phyloP scores from a whole-genome alignment of 164 flowering plant species.

The Chimonanthus praecox region DNA sequence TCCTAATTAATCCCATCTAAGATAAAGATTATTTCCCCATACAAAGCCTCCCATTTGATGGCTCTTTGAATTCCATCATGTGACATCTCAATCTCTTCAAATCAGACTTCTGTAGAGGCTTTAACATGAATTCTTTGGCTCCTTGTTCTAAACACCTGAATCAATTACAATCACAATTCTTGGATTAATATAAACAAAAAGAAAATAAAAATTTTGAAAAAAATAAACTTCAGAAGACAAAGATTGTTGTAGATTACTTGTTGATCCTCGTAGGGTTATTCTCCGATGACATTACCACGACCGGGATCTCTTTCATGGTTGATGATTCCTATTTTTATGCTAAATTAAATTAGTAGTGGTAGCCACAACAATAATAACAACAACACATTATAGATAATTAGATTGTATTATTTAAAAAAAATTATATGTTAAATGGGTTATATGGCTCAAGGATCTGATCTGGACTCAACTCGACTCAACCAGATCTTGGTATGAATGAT shows the following conservation, averaged over 20 bases:
- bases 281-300: conserved; percentile 42
- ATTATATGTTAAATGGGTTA: too few relatives aligned
- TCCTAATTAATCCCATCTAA: background rate
- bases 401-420: too few relatives aligned
- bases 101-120: conserved; percentile 39
- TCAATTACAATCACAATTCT: background rate
- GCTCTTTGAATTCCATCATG: conserved; percentile 14
- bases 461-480: too few relatives aligned
- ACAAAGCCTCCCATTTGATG: conserved; percentile 10
- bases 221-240: background rate
- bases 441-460: too few relatives aligned
- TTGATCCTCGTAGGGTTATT: conserved; percentile 31
- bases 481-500: too few relatives aligned
- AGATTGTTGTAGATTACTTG: conserved; percentile 17
- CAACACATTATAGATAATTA: too few relatives aligned
- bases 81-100: conserved; percentile 34
- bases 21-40: conserved; percentile 3
- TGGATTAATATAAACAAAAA: too few relatives aligned
- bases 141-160: conserved; percentile 48
- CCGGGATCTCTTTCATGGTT: conserved; percentile 34
- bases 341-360: too few relatives aligned
- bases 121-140: conserved; percentile 40
- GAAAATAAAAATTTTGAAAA: too few relatives aligned
- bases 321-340: conserved; percentile 29
- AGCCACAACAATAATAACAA: too few relatives aligned